phyloP scores from a whole-genome alignment of 2,329 filamentous ascomycete genomes.

The Aspergillus sergii region DNA sequence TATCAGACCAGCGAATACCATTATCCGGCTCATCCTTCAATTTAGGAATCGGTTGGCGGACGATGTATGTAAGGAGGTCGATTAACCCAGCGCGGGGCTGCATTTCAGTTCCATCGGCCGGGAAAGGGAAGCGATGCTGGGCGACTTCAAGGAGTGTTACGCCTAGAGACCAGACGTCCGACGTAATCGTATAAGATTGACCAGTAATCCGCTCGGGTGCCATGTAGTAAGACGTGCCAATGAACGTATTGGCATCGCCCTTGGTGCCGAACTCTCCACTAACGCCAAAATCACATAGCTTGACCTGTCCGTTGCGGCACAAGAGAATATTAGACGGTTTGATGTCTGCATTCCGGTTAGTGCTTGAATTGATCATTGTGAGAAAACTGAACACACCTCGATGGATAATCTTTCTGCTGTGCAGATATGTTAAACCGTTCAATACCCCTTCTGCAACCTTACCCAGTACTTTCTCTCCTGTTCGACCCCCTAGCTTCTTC shows the following conservation, averaged over 20 bases:
- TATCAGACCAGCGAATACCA: conserved; percentile 91
- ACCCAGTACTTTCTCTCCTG: conserved; percentile 94
- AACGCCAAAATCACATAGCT: conserved; percentile 97
- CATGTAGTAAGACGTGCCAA: conserved; percentile 99
- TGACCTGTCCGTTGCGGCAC: conserved; percentile 89
- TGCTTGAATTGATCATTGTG: too few species aligned
- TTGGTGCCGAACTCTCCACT: conserved; percentile 98
- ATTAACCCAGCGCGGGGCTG: conserved; percentile 91
- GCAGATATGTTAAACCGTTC: conserved; percentile 90
- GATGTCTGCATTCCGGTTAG: conserved; percentile 64
- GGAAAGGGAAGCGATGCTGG: conserved; percentile 97
- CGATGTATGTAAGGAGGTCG: conserved; percentile 95
- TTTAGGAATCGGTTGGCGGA: conserved; percentile 90
- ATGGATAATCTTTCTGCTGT: conserved; percentile 96
- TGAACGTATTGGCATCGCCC: conserved; percentile 97
- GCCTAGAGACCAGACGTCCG: conserved; percentile 96
- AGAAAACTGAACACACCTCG: conserved; percentile 53
- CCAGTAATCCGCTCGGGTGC: conserved; percentile 96
- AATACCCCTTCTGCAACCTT: conserved; percentile 96
- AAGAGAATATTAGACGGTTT: conserved; percentile 97
- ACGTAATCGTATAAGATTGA: conserved; percentile 97
- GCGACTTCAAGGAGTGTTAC: conserved; percentile 99
- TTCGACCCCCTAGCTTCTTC: conserved; percentile 89
- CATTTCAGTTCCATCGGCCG: conserved; percentile 93
- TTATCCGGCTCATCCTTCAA: conserved; percentile 92